Evolutionary conservation across 2,329 filamentous ascomycete species (phyloP), one percentile per base, ranked within the genome.

Genomic region (Cordyceps fumosorosea): DNA sequence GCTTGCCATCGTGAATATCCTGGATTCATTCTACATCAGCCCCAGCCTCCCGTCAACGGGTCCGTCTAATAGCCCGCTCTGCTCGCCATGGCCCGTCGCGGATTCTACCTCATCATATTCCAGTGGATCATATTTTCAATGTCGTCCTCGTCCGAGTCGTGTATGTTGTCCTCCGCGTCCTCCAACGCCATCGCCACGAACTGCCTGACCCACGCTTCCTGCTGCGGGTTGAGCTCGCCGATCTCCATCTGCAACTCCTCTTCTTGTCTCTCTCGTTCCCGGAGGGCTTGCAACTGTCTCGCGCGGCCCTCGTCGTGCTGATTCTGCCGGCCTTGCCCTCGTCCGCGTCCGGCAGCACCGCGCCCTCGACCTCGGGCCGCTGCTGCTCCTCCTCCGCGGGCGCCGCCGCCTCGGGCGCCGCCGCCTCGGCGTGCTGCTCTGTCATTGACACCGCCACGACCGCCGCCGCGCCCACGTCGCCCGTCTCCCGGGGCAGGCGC

Each of bases 101-200:
- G 47, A 37, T 42, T 22, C 6, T 40, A 42, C n/a, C 29, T 18
- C 11, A 3, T 2, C 18, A 3, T 6, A n/a, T 26, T 18, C 66
- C 63, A 67, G 29, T 62, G 61, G 34, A 66, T 58, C 65, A 60
- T 66, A 60, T 66, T 67, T 20, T 63, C 54, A 16, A 55, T 64
- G 45, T 66, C 69, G n/a, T 75, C 73, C 26, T 72, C 69, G 62
- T 73, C 73, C 45, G 69, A 74, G 61, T 77, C 79, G 55, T 80
- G 78, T 60, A 76, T 72, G 56, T 78, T 75, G 67, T 83, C 77
- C 69, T 84, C 82, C 65, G 79, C 74, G 66, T 84, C 82, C 40
- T 79, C 73, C 59, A 84, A 73, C 3, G 82, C 82, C 66, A 83
- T 76, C 69, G 78, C 77, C 55, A 84, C 80, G 68, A 84, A 84